These are phyloP conservation scores for Malus sylvestris DNA, from an alignment of 306 rosid genomes.

Conservation along the genomic window DNA sequence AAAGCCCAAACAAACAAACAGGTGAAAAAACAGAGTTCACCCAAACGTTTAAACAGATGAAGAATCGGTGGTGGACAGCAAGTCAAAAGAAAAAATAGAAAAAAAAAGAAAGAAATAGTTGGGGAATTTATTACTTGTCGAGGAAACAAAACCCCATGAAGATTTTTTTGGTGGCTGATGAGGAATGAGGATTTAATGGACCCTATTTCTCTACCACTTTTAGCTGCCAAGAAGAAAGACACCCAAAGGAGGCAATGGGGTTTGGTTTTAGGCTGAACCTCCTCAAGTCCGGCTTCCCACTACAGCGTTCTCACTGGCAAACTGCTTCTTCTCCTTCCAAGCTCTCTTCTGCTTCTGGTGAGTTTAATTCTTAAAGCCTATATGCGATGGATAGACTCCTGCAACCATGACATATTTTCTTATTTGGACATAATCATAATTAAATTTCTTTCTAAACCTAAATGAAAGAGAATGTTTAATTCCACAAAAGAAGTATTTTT, in stretches of 20 bases:
- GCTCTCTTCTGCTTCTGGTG: slow-evolving; percentile 55
- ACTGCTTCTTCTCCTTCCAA: slow-evolving; percentile 31
- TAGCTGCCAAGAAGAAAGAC: background rate
- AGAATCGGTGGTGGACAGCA: slow-evolving; percentile 16
- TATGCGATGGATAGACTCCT: no score
- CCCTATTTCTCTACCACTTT: slow-evolving; percentile 24
- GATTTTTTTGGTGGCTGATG: background rate
- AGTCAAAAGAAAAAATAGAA: no score
- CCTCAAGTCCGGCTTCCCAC: slow-evolving; percentile 37
- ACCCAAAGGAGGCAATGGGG: slow-evolving; percentile 41
- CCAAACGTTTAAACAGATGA: slow-evolving; percentile 3
- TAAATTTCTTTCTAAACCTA: no score
- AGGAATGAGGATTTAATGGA: slow-evolving; percentile 37
- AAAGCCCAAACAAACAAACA: background rate
- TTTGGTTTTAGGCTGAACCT: slow-evolving; percentile 52
- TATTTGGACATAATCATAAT: no score
- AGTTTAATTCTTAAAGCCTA: slow-evolving; percentile 4
- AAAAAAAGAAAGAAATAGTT: background rate
- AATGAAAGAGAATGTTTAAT: no score
- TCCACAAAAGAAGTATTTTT: no score
- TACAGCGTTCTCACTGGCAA: slow-evolving; percentile 46
- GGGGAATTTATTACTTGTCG: background rate
- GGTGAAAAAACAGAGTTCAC: background rate
- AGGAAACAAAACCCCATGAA: background rate
- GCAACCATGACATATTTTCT: no score